phyloP scores from a whole-genome alignment of 2,329 filamentous ascomycete species.

The Xylariomycetidae sp. region DNA sequence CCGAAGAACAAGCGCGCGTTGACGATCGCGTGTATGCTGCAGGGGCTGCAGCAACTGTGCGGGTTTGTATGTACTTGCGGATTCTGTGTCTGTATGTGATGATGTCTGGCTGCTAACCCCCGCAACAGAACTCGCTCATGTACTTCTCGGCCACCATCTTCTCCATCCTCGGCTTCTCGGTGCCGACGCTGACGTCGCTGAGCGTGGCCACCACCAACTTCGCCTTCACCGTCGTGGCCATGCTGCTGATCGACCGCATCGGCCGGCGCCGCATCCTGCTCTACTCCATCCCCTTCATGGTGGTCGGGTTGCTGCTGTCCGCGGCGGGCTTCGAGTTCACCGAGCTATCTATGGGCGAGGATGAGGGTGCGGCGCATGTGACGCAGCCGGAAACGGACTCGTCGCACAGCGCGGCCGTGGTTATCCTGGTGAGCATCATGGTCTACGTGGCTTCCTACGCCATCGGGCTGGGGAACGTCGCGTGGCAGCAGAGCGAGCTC shows the following conservation, averaged over 20 bases:
- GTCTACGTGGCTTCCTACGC: constrained; percentile 83
- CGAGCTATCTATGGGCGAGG: constrained; percentile 31
- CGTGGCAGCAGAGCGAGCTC: constrained; percentile 93
- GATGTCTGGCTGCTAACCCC: constrained; percentile 8
- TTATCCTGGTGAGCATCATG: constrained; percentile 71
- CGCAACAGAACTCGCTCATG: constrained; percentile 72
- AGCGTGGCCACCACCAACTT: constrained; percentile 81
- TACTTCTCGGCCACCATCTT: constrained; percentile 86
- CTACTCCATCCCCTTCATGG: constrained; percentile 80
- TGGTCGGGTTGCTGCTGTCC: constrained; percentile 62
- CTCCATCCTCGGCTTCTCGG: constrained; percentile 67
- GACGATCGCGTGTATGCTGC: constrained; percentile 78
- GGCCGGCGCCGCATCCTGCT: constrained; percentile 76
- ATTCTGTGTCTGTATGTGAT: constrained; percentile 2
- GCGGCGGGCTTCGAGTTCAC: constrained; percentile 67
- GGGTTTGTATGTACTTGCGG: constrained; percentile 69
- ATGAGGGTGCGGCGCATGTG: not conserved
- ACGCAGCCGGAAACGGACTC: constrained; percentile 13
- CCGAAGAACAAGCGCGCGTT: constrained; percentile 68
- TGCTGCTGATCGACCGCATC: constrained; percentile 71
- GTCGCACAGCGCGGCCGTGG: constrained; percentile 33
- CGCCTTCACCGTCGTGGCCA: constrained; percentile 67
- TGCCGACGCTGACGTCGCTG: constrained; percentile 73
- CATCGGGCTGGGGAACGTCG: constrained; percentile 81
- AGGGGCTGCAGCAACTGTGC: constrained; percentile 82